A percentile compares a stretch with the other conserved stretches of the same genome.
These are phyloP conservation scores for Jamesozyma gamospora DNA, from an alignment of 805 yeast species.

Conservation along the genomic window DNA sequence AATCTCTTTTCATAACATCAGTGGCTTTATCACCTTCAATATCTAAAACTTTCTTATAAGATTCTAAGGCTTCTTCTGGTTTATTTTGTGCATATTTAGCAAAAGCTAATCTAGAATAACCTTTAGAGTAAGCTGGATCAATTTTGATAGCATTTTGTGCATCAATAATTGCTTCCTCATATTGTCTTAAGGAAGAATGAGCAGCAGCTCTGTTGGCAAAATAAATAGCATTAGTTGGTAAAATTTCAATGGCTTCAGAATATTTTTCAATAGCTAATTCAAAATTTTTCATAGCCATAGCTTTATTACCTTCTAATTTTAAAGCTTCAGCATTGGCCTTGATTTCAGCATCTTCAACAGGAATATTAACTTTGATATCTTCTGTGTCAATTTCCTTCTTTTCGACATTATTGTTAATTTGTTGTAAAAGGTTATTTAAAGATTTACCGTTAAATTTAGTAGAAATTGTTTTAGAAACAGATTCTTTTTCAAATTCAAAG, in stretches of 20 bases:
- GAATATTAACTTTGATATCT: constrained; percentile 34
- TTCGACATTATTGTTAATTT: constrained; percentile 14
- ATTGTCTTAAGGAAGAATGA: constrained; percentile 65
- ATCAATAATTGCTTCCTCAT: constrained; percentile 69
- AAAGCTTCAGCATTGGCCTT: constrained; percentile 71
- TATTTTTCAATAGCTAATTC: constrained; percentile 65
- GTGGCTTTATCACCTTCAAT: constrained; percentile 78
- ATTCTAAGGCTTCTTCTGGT: constrained; percentile 78
- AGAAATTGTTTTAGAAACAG: constrained; percentile 26
- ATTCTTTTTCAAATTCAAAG: constrained; percentile 53
- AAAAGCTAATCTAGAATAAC: constrained; percentile 88
- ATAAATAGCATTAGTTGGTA: constrained; percentile 70
- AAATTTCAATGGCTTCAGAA: constrained; percentile 64
- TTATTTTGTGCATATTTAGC: constrained; percentile 94
- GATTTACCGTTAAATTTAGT: constrained; percentile 39
- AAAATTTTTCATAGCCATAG: constrained; percentile 71
- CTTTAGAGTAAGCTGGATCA: constrained; percentile 79
- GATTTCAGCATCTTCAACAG: constrained; percentile 38
- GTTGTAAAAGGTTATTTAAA: constrained; percentile 36
- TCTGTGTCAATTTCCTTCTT: constrained; percentile 24
- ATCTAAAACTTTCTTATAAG: constrained; percentile 79
- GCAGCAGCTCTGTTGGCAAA: constrained; percentile 96
- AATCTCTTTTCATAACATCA: constrained; percentile 87
- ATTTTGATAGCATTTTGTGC: constrained; percentile 71
- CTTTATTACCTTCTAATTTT: constrained; percentile 82